Evolutionary conservation across 805 yeast genomes (phyloP), one percentile per base, ranked within the genome.

Genomic region (Helenozyma baotianmanensis): DNA sequence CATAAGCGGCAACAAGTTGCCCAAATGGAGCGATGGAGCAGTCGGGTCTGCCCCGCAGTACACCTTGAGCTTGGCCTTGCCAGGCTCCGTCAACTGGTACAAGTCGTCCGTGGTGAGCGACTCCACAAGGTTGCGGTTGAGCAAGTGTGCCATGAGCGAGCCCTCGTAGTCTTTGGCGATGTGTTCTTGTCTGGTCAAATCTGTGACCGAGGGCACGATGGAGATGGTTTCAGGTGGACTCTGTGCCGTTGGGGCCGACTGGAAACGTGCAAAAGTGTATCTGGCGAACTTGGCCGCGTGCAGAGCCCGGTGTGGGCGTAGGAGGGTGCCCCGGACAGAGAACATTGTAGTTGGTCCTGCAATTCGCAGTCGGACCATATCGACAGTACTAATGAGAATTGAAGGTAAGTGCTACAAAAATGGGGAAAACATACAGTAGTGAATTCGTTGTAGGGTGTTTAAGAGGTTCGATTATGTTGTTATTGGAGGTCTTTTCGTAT

Each of bases 31-130:
- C 0, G 97, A 88, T 29, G 54, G 65, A 1, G 97, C 97, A 0
- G 96, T 80, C 1, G 98, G 98, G 53, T 92, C 98, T 0, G 96
- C 97, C 9, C 98, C 98, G 56, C 95, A 82, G 57, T 90, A 90
- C 6, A 87, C 57, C 8, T 80, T 78, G 9, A 83, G 47, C 43
- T 66, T 70, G 22, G 57, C 19, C 15, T 33, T 34, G 4, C 42
- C 47, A 2, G 37, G 51, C 17, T 51, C 46, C 2, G 69, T 62
- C 29, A 61, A 38, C 7, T 53, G 50, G 38, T 49, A 61, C 31
- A 66, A 51, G 15, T 61, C 62, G 15, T 66, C 72, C 35, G 48
- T 55, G 9, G 70, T 60, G 23, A 61, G 48, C 1, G 64, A 43
- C 39, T 66, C 72, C 4, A 66, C 62, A 33, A 66, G 48, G 36